These are phyloP conservation scores for Cladobotryum mycophilum DNA, from an alignment of 2,329 filamentous ascomycete genomes.

Conservation along the genomic window DNA sequence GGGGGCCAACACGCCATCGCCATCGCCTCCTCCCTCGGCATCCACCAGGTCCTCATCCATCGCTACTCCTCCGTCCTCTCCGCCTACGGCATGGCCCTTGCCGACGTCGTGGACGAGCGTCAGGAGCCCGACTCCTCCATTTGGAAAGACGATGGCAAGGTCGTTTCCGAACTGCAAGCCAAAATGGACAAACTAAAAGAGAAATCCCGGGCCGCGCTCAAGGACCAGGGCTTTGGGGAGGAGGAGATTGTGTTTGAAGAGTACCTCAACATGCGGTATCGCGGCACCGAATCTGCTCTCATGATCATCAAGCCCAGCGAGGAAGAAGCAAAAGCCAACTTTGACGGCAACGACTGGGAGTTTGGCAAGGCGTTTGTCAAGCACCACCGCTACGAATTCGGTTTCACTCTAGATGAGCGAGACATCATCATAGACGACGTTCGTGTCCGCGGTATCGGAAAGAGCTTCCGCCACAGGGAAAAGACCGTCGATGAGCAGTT, in stretches of 20 bases:
- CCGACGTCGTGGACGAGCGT: slow-evolving; percentile 86
- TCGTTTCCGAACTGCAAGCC: slow-evolving; percentile 55
- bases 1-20: slow-evolving; percentile 86
- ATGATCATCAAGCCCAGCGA: slow-evolving; percentile 75
- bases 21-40: slow-evolving; percentile 77
- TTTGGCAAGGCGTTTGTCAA: slow-evolving; percentile 80
- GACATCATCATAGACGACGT: slow-evolving; percentile 91
- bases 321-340: slow-evolving; percentile 54
- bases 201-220: slow-evolving; percentile 62
- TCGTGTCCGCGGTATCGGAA: slow-evolving; percentile 79
- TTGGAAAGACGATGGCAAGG: slow-evolving; percentile 53
- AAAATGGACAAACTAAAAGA: slow-evolving; percentile 76
- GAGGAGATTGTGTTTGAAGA: slow-evolving; percentile 77
- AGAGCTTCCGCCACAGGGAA: slow-evolving; percentile 72
- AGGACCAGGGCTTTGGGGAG: slow-evolving; percentile 72
- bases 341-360: slow-evolving; percentile 64
- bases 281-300: slow-evolving; percentile 82
- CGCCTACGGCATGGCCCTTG: slow-evolving; percentile 87
- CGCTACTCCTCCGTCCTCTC: slow-evolving; percentile 84
- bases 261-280: slow-evolving; percentile 90
- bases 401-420: slow-evolving; percentile 76
- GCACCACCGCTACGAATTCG: slow-evolving; percentile 89
- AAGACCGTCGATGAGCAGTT: slow-evolving; percentile 82
- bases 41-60: slow-evolving; percentile 79
- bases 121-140: slow-evolving; percentile 68